Base-by-base conservation (phyloP, 108 stramenopile species). In the Seminavis robusta region DNA sequence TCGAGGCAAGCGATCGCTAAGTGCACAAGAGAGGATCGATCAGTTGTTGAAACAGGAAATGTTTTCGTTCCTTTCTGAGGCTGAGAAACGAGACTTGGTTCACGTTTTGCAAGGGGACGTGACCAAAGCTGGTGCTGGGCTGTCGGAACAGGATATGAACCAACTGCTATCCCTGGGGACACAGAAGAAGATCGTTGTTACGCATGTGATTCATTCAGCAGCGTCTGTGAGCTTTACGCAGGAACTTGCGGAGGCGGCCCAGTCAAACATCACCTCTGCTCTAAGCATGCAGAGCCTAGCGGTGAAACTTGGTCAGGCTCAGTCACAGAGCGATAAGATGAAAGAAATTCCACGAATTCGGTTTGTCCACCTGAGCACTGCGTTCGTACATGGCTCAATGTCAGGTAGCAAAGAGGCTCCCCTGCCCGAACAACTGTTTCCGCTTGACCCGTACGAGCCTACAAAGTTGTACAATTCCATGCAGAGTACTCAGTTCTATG, bases 171-270 rank as follows among this genome's bases (percentile, higher is more conserved):
- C n/a, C n/a, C n/a, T n/a, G n/a, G n/a, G n/a, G n/a, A n/a, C n/a
- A n/a, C n/a, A n/a, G n/a, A 31, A 56, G 13, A 71, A 66, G 30
- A n/a, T 7, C 7, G 63, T 55, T 16, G 73, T 94, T 11, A 71
- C 81, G 3, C 87, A 88, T 59, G 83, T 91, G 2, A 73, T 91
- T 61, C 87, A 94, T 50, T 84, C 80, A 58, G 93, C 93, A 21
- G 93, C 93, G 20, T 69, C 81, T 31, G 93, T 94, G 4, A 84
- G 84, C 52, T 94, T 94, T 56, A 83, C 79, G 7, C 83, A 89
- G 62, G 38, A 76, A 21, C 59, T 91, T 21, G 58, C 82, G 27
- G 77, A 87, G 48, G 89, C 93, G 8, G 89, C 89, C 0, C 28
- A 56, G 36, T 77, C 85, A 32, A 94, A 89, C 45, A 84, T 91